Conservation (phyloP, 164 flowering plant species). For the Aristolochia contorta region DNA sequence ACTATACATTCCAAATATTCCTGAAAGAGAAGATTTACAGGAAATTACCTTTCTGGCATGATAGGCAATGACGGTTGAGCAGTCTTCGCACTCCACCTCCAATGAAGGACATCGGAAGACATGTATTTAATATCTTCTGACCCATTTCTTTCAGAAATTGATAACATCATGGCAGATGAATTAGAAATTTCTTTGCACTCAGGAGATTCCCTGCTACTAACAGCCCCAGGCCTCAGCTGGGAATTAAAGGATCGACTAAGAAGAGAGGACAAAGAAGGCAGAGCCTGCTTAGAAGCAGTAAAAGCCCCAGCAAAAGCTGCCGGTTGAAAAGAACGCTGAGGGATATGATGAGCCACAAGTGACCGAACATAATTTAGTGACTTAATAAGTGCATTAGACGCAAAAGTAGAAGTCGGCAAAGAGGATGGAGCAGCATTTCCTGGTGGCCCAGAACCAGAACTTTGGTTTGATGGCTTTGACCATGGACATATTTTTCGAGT, state of each 20-base stretch:
- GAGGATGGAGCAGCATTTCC: conserved; percentile 31
- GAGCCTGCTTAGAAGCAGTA: conserved; percentile 59
- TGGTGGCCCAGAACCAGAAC: conserved; percentile 33
- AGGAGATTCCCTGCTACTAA: conserved; percentile 41
- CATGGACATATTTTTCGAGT: conserved; percentile 43
- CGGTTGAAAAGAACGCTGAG: conserved; percentile 69
- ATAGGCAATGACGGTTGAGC: conserved; percentile 30
- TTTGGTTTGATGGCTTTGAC: conserved; percentile 51
- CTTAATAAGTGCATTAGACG: conserved; percentile 67
- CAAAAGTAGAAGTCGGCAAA: conserved; percentile 69
- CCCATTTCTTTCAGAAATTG: conserved; percentile 36
- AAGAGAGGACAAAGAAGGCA: conserved; percentile 80
- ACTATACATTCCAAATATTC: background rate
- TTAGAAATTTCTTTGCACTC: conserved; percentile 48
- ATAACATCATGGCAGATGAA: conserved; percentile 36
- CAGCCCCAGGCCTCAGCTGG: conserved; percentile 48
- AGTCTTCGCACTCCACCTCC: conserved; percentile 68
- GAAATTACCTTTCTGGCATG: conserved; percentile 45
- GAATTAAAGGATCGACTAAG: conserved; percentile 79
- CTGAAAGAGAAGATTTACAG: background rate
- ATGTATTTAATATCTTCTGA: conserved; percentile 45
- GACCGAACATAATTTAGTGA: conserved; percentile 87
- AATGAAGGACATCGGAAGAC: conserved; percentile 60
- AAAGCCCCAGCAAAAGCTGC: conserved; percentile 76
- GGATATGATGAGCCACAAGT: conserved; percentile 65